Base-by-base conservation (phyloP, 768 basidiomycete species). In the Boletus insuetus region DNA sequence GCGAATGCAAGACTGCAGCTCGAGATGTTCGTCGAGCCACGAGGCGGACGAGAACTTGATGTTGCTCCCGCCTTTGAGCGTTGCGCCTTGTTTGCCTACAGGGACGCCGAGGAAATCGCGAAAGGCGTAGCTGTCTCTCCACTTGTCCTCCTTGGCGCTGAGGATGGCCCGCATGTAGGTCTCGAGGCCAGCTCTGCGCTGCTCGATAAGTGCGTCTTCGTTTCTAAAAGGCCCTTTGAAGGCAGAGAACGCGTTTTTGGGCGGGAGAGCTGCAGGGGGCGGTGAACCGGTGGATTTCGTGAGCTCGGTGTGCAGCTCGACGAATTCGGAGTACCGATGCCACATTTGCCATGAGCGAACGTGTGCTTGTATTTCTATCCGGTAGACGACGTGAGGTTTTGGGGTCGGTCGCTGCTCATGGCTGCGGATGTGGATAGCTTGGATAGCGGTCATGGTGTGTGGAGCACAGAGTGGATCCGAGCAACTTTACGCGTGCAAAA, bases 251-350 rank as follows among this genome's bases (percentile, higher is more conserved):
- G 82, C 73, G 67, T 91, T 89, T 73, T 98, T 98, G 11, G 88
- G 84, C 37, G 96, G 96, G 19, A 98, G 82, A n/a, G 78, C 57
- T 17, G 73, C 79, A 13, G 95, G 94, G 12, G 94, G 93, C 19
- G 86, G 73, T n/a, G 84, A 80, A 16, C 86, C 86, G n/a, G 82
- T 82, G n/a, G 86, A 82, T 67, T 88, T 86, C 26, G 81, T 80
- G 63, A 97, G 83, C 64, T 94, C 89, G 9, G 82, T 80, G 70
- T 95, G 82, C 8, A 98, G 84, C 63, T 91, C 86, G 66, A 82
- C 85, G 74, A 98, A 98, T 74, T 97, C 94, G 41, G 92, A 94
- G 75, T 98, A 98, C 47, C 96, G 89, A 54, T 89, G 79, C 85
- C 89, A 91, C 80, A 97, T 90, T 54, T 88, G 84, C 94, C 95